Evolutionary conservation across 305 asterid genomes (phyloP).

Genomic region (Fraxinus baroniana): DNA sequence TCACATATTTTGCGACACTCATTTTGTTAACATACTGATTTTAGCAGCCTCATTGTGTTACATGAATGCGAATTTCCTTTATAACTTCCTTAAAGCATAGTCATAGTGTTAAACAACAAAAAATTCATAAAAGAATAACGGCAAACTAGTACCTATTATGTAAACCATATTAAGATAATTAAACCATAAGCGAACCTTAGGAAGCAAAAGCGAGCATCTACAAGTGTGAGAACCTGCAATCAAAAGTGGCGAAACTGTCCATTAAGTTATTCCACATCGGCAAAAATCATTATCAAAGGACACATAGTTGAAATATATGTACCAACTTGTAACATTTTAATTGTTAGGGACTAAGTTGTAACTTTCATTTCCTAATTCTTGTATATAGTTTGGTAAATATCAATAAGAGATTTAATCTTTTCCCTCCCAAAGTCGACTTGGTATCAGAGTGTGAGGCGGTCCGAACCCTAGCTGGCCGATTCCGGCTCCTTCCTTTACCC

Average conservation of each 20-base stretch:
- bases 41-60: not conserved
- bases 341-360: no score
- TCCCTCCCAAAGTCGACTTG: no score
- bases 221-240: not conserved
- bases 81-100: not conserved
- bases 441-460: no score
- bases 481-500: no score
- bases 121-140: not conserved
- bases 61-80: not conserved
- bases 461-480: no score
- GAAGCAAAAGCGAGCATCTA: not conserved
- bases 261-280: not conserved
- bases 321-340: no score
- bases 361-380: no score
- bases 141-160: not conserved
- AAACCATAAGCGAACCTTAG: not conserved
- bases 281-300: not conserved
- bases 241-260: not conserved
- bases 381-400: no score
- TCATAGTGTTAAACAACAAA: not conserved
- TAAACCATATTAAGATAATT: not conserved
- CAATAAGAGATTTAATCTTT: no score
- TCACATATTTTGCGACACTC: not conserved
- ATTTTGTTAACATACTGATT: not conserved
- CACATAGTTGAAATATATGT: no score